Evolutionary conservation across 106 monocot species (phyloP).

Genomic region (Ottelia alismoides): DNA sequence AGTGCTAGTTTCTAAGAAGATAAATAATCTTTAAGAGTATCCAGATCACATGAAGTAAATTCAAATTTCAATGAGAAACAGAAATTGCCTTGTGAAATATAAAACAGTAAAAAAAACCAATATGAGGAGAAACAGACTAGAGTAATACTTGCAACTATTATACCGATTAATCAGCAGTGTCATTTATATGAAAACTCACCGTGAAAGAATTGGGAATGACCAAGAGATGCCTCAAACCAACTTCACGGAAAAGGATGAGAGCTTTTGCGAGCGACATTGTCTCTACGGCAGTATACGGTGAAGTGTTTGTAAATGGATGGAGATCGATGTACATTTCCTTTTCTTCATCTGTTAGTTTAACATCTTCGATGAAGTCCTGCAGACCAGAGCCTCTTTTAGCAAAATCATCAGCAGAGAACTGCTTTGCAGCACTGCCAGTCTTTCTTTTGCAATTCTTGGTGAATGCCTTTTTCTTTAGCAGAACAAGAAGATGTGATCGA

Average conservation of each 20-base stretch:
- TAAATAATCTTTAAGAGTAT: too few relatives aligned
- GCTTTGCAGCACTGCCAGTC: neutral
- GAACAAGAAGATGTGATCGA: slow-evolving; percentile 61
- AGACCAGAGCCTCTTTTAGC: slow-evolving; percentile 6
- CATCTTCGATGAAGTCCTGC: slow-evolving; percentile 22
- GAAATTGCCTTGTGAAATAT: too few relatives aligned
- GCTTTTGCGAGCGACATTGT: slow-evolving; percentile 79
- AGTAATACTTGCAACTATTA: too few relatives aligned
- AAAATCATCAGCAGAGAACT: slow-evolving; percentile 11
- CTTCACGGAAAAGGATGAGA: slow-evolving; percentile 46
- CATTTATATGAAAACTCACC: too few relatives aligned
- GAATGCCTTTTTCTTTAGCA: slow-evolving; percentile 55
- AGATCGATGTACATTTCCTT: slow-evolving; percentile 15
- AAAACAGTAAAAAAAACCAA: too few relatives aligned
- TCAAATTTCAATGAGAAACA: too few relatives aligned
- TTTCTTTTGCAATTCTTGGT: slow-evolving; percentile 16
- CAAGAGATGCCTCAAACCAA: slow-evolving; percentile 18
- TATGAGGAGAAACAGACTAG: too few relatives aligned
- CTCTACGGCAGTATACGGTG: slow-evolving; percentile 80
- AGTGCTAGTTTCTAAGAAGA: too few relatives aligned
- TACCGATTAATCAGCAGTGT: too few relatives aligned
- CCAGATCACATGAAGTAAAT: too few relatives aligned
- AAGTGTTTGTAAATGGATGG: slow-evolving; percentile 35
- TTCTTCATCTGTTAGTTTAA: slow-evolving; percentile 23
- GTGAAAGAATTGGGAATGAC: slow-evolving; percentile 11